Conservation (phyloP, 257 asterid genomes). For the Galeopsis tetrahit region DNA sequence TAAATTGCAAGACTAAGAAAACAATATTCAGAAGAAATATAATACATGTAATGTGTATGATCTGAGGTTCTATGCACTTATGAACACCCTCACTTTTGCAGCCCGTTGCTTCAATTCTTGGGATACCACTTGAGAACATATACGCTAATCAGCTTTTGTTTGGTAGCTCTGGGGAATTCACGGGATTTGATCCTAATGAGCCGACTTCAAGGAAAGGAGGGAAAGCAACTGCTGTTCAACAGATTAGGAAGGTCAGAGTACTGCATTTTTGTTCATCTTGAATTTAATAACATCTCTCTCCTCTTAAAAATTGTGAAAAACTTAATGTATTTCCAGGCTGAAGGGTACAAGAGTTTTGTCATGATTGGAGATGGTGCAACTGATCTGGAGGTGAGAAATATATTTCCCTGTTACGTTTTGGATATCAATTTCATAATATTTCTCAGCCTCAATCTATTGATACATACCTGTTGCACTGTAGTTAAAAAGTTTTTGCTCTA, state of each 20-base stretch:
- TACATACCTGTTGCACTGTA: background rate
- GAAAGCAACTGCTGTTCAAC: slow-evolving; percentile 85
- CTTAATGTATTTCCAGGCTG: slow-evolving; percentile 45
- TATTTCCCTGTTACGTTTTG: background rate
- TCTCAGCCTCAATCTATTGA: background rate
- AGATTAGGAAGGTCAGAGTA: slow-evolving; percentile 68
- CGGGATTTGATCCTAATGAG: slow-evolving; percentile 75
- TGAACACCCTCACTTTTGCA: slow-evolving; percentile 33
- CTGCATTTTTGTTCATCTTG: background rate
- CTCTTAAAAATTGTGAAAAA: background rate
- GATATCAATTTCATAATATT: background rate
- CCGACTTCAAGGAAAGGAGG: slow-evolving; percentile 96
- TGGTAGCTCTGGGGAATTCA: slow-evolving; percentile 77
- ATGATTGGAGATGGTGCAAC: slow-evolving; percentile 99
- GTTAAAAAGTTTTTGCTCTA: background rate
- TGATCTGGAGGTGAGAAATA: slow-evolving; percentile 80
- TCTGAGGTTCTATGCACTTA: background rate
- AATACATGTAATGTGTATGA: background rate
- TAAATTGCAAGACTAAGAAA: too few species aligned
- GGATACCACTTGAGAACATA: slow-evolving; percentile 69
- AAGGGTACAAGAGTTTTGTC: slow-evolving; percentile 66
- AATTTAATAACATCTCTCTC: slow-evolving; percentile 13
- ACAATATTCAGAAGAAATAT: background rate
- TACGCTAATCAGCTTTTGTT: slow-evolving; percentile 82
- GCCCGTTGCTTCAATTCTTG: slow-evolving; percentile 88